Evolutionary conservation across 2,329 filamentous ascomycete genomes (phyloP).

Genomic region (Aspergillus sp.): DNA sequence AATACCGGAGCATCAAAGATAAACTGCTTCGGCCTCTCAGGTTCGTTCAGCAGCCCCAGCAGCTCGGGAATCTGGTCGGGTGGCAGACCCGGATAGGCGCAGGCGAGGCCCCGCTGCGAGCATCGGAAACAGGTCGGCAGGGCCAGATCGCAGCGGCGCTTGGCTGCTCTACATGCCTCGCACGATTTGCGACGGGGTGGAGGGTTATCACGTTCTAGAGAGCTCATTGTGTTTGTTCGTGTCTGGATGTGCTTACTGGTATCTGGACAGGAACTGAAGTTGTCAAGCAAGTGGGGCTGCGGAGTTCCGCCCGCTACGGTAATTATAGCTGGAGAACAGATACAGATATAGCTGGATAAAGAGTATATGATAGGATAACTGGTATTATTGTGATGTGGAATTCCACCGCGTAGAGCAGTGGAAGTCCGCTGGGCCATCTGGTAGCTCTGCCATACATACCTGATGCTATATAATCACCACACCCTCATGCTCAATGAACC

Average conservation of each 20-base stretch:
- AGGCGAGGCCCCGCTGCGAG: conserved; percentile 47
- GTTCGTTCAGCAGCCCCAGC: neutral
- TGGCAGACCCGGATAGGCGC: conserved; percentile 45
- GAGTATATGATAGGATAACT: no score
- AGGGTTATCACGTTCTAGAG: conserved; percentile 46
- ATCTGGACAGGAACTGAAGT: neutral
- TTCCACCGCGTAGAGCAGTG: neutral
- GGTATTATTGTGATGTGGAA: no score
- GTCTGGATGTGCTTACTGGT: neutral
- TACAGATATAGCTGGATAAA: no score
- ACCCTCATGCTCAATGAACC: neutral
- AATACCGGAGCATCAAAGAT: neutral
- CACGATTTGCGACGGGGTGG: conserved; percentile 55
- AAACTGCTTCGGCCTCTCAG: neutral
- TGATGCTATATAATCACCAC: neutral
- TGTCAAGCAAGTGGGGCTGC: neutral
- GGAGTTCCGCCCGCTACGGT: conserved; percentile 13
- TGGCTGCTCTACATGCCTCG: conserved; percentile 56
- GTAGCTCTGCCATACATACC: no score
- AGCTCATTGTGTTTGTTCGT: neutral
- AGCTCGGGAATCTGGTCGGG: conserved; percentile 8
- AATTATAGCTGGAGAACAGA: no score
- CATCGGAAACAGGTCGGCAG: conserved; percentile 56
- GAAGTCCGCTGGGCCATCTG: neutral
- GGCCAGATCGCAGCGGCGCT: conserved; percentile 57